A percentile compares a stretch with the other conserved stretches of the same genome.
Conservation (phyloP, 495 filamentous ascomycete species). For the Aspergillus nanangensis region DNA sequence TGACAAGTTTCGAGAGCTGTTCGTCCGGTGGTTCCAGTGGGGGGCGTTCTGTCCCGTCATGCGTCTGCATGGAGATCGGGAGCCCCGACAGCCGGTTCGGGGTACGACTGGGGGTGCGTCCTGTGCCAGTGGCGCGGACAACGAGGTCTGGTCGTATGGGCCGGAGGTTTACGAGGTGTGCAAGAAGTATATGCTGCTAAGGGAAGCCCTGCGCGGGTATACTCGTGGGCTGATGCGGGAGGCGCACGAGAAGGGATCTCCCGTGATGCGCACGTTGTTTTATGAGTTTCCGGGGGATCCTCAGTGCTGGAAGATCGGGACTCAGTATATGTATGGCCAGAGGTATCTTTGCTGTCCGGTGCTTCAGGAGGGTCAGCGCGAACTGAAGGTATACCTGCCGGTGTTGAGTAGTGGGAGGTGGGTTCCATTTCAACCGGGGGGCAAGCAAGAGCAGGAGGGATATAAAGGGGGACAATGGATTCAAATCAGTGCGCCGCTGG, state of each 20-base stretch:
- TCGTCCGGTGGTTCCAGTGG: constrained; percentile 28
- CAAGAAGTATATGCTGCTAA: constrained; percentile 24
- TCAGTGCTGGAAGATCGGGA: constrained; percentile 15
- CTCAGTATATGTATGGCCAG: constrained; percentile 30
- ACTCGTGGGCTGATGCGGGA: constrained; percentile 15
- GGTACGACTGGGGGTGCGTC: too few relatives aligned
- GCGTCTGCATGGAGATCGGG: constrained; percentile 23
- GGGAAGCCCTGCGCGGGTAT: constrained; percentile 19
- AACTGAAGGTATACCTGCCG: constrained; percentile 27
- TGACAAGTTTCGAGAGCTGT: constrained; percentile 25
- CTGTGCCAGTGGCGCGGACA: constrained; percentile 19
- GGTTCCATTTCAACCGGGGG: constrained; percentile 7
- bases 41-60: constrained; percentile 27
- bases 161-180: constrained; percentile 18
- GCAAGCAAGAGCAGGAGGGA: neutral
- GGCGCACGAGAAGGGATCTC: constrained; percentile 18
- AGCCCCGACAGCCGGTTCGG: too few relatives aligned
- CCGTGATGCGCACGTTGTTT: constrained; percentile 29
- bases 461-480: neutral
- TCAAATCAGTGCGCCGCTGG: neutral
- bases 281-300: constrained; percentile 23
- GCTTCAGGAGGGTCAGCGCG: constrained; percentile 18
- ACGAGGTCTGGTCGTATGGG: constrained; percentile 31
- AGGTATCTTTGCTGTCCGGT: constrained; percentile 21
- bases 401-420: too few relatives aligned